phyloP scores from a whole-genome alignment of 352 stramenopile genomes.

The Phytophthora pistaciae region DNA sequence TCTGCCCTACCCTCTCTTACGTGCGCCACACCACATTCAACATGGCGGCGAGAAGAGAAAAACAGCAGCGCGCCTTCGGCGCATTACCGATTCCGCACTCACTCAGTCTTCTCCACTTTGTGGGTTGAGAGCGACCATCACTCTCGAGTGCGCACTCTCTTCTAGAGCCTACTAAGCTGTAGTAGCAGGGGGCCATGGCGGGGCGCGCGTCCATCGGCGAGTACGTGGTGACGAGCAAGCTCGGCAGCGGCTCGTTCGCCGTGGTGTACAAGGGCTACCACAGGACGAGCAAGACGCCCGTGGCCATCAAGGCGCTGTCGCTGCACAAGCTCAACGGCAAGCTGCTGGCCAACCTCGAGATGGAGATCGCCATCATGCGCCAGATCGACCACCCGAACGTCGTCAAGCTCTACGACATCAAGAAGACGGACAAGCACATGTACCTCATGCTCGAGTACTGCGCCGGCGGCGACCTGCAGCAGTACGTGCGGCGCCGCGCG shows the following conservation, averaged over 20 bases:
- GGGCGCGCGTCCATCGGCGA: conserved; percentile 71
- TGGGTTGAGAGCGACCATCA: not conserved
- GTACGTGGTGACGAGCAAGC: conserved; percentile 91
- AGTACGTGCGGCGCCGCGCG: conserved; percentile 87
- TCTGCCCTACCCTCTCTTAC: conserved; percentile 16
- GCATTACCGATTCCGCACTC: conserved; percentile 31
- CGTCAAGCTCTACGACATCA: conserved; percentile 96
- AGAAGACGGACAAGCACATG: conserved; percentile 96
- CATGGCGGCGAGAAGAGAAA: not conserved
- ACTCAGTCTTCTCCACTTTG: not conserved
- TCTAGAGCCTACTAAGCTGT: too few species aligned
- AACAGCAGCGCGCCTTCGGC: not conserved
- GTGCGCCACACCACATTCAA: conserved; percentile 21
- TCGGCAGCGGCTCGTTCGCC: conserved; percentile 95
- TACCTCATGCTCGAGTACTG: conserved; percentile 98
- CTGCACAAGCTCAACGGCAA: conserved; percentile 96
- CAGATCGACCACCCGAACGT: conserved; percentile 97
- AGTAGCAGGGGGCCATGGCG: conserved; percentile 38
- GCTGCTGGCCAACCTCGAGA: conserved; percentile 96
- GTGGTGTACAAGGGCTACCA: conserved; percentile 90
- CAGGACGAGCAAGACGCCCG: conserved; percentile 73
- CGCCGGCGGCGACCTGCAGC: conserved; percentile 95
- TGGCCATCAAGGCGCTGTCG: conserved; percentile 96
- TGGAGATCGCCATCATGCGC: conserved; percentile 97
- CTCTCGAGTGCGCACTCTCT: not conserved